Base-by-base conservation (phyloP, 805 yeast genomes). In the Zygotorulaspora chibaensis region DNA sequence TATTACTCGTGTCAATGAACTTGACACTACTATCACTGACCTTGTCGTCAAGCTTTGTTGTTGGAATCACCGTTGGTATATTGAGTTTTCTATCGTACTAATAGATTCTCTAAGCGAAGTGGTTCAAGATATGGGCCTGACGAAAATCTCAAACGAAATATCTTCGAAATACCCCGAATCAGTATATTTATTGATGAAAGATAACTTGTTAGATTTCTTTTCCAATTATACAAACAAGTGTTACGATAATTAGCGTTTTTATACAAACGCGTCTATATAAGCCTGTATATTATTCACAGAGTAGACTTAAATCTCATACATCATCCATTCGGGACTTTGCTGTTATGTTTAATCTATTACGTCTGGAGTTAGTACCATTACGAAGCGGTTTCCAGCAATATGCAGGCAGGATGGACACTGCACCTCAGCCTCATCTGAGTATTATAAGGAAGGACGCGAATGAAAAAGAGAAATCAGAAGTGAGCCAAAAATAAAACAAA, bases 51-150 rank as follows among this genome's bases (percentile, higher is more conserved):
- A 84, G 57, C 70, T 93, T 43, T 70, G 84, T n/a, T 95, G 93
- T n/a, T 95, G 98, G 97, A 85, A 88, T 61, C 97, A 90, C 66
- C 79, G 99, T 61, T 93, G 99, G 99, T 95, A 91, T 68, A 78
- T 83, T 52, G 96, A 91, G 54, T 91, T 89, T 61, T 82, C 95
- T 8, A 86, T 95, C 16, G 71, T 71, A 39, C 70, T 88, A 39
- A 61, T 81, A n/a, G 62, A 68, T n/a, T 69, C 80, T 0, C 67
- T 89, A 48, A 69, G 77, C 16, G 76, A 74, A 43, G 70, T 88
- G 45, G 81, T 87, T 18, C 79, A 79, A 34, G 83, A 83, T 57
- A 88, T 86, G 56, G 96, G 97, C 0, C 66, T 84, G 36, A 79
- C 84, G 26, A 89, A 87, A 65, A 79, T 88, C 34, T 81, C 80